Percentiles rank a stretch among this genome's conserved stretches.
Conservation (phyloP, 352 stramenopile genomes). For the Pythium biforme region DNA sequence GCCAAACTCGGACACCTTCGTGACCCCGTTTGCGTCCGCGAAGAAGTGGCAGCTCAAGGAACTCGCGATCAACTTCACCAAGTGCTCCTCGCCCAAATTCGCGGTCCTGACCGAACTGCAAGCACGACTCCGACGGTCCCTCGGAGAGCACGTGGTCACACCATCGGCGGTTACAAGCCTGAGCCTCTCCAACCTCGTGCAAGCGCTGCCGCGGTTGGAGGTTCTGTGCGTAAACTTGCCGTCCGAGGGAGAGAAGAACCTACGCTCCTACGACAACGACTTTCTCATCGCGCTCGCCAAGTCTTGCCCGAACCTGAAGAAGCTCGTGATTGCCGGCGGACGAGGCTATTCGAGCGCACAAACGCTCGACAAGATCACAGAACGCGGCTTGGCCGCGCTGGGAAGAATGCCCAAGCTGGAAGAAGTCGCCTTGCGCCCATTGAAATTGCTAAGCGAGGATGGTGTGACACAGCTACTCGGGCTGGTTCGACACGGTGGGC, state of each 20-base stretch:
- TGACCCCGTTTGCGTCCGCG: slow-evolving; percentile 41
- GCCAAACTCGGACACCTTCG: slow-evolving; percentile 49
- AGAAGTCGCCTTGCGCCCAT: slow-evolving; percentile 17
- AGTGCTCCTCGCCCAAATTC: slow-evolving; percentile 15
- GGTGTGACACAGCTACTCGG: slow-evolving; percentile 11
- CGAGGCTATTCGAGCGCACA: slow-evolving; percentile 16
- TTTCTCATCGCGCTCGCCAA: slow-evolving; percentile 18
- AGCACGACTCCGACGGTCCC: slow-evolving; percentile 11
- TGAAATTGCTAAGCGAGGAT: slow-evolving; percentile 3
- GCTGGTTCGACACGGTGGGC: background rate
- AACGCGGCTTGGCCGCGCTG: slow-evolving; percentile 8
- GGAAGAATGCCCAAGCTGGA: slow-evolving; percentile 12
- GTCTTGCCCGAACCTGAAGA: slow-evolving; percentile 17
- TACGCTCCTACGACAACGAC: slow-evolving; percentile 20
- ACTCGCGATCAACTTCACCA: slow-evolving; percentile 18
- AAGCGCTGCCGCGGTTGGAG: slow-evolving; percentile 14
- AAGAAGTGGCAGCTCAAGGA: slow-evolving; percentile 39
- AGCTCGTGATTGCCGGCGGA: slow-evolving; percentile 17
- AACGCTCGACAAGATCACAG: slow-evolving; percentile 7
- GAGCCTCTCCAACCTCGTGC: slow-evolving; percentile 19
- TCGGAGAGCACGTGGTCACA: slow-evolving; percentile 1
- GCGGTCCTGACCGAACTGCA: slow-evolving; percentile 15
- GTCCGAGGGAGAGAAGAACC: slow-evolving; percentile 10
- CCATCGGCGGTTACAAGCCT: slow-evolving; percentile 5
- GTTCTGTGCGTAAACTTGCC: slow-evolving; percentile 14